Evolutionary conservation across 805 yeast species (phyloP).

Genomic region (Wickerhamomyces bisporus): DNA sequence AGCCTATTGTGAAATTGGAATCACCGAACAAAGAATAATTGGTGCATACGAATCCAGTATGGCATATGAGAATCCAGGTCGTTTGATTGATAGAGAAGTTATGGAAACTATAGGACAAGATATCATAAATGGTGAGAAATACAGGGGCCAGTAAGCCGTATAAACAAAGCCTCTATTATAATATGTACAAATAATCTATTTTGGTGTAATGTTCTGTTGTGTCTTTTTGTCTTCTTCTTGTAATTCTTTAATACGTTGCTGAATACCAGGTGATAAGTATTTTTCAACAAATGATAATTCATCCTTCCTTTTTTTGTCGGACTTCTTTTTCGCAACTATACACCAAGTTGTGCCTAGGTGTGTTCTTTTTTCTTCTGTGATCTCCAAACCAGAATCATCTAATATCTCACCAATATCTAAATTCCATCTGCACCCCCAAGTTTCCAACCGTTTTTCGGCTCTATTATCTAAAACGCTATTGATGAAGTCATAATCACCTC

Average conservation of each 20-base stretch:
- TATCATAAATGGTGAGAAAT: slow-evolving; percentile 63
- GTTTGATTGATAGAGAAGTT: slow-evolving; percentile 62
- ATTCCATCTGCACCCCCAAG: slow-evolving; percentile 99
- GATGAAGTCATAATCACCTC: slow-evolving; percentile 73
- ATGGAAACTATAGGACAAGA: slow-evolving; percentile 73
- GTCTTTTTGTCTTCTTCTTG: slow-evolving; percentile 8
- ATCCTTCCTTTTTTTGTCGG: slow-evolving; percentile 46
- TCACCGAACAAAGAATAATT: slow-evolving; percentile 73
- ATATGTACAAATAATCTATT: not conserved
- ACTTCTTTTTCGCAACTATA: slow-evolving; percentile 69
- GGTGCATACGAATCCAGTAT: slow-evolving; percentile 88
- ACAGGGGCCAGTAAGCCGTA: slow-evolving; percentile 49
- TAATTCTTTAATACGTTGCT: slow-evolving; percentile 20
- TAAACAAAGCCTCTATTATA: not conserved
- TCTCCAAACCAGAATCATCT: slow-evolving; percentile 76
- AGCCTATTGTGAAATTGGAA: slow-evolving; percentile 80
- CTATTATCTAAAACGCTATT: slow-evolving; percentile 77
- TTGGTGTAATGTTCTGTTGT: not conserved
- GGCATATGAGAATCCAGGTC: slow-evolving; percentile 67
- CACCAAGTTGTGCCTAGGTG: slow-evolving; percentile 95
- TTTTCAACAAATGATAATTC: slow-evolving; percentile 48
- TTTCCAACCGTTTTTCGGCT: slow-evolving; percentile 75
- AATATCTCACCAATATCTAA: slow-evolving; percentile 85
- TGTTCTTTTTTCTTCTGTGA: slow-evolving; percentile 71
- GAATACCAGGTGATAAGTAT: slow-evolving; percentile 37